Conservation (phyloP, 2,329 filamentous ascomycete genomes). For the Tricladium varicosporioides region DNA sequence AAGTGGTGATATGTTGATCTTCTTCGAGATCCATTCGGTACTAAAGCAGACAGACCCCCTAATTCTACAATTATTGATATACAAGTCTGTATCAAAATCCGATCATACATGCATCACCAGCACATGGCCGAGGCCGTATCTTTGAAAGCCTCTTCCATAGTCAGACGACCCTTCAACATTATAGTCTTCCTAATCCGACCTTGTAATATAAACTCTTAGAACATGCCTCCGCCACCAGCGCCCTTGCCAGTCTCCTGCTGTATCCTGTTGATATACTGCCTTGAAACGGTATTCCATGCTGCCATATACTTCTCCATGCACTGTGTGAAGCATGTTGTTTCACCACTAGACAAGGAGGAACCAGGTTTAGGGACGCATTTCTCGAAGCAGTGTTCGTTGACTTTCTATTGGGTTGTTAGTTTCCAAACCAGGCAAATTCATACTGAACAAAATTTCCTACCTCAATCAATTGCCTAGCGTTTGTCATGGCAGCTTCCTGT, state of each 20-base stretch:
- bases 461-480: conserved; percentile 69
- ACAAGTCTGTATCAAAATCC: too few relatives aligned
- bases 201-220: too few relatives aligned
- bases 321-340: conserved; percentile 67
- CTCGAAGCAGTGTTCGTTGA: conserved; percentile 79
- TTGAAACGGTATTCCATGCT: conserved; percentile 73
- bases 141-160: too few relatives aligned
- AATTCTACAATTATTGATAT: too few relatives aligned
- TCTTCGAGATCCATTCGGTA: too few relatives aligned
- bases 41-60: too few relatives aligned
- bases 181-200: too few relatives aligned
- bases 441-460: conserved; percentile 41
- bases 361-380: conserved; percentile 73
- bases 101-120: too few relatives aligned
- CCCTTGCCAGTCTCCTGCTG: conserved; percentile 29
- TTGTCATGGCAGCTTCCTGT: conserved; percentile 62
- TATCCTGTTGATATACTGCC: conserved; percentile 56
- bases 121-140: too few relatives aligned
- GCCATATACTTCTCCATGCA: conserved; percentile 87
- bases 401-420: conserved; percentile 59
- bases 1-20: too few relatives aligned
- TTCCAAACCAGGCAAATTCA: conserved; percentile 28
- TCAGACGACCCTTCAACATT: too few relatives aligned
- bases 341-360: conserved; percentile 57
- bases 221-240: conserved; percentile 24